phyloP scores from a whole-genome alignment of 805 yeast species.

The Torulaspora quercuum region DNA sequence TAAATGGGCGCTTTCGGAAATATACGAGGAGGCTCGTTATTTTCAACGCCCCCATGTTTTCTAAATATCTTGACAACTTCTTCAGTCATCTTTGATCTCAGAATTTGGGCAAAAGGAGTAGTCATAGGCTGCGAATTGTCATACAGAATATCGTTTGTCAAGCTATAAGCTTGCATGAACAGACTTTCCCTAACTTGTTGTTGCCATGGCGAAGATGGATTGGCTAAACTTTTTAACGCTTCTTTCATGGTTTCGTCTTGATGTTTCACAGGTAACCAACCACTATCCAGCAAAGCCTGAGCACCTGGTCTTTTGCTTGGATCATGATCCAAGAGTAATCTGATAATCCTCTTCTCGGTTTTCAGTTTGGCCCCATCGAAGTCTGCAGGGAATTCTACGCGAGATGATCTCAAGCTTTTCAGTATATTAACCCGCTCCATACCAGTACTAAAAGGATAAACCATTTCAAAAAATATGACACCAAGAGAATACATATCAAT shows the following conservation, averaged over 20 bases:
- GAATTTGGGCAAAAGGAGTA: slow-evolving; percentile 47
- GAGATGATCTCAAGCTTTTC: slow-evolving; percentile 55
- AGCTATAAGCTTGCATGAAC: slow-evolving; percentile 78
- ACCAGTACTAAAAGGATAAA: slow-evolving; percentile 76
- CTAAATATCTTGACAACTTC: slow-evolving; percentile 62
- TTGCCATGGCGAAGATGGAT: slow-evolving; percentile 92
- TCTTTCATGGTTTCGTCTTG: slow-evolving; percentile 88
- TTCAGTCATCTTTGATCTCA: slow-evolving; percentile 57
- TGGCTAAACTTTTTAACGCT: slow-evolving; percentile 78
- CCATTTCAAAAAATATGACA: slow-evolving; percentile 93
- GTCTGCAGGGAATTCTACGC: slow-evolving; percentile 66
- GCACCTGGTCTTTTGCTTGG: slow-evolving; percentile 82
- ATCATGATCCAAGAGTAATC: slow-evolving; percentile 68
- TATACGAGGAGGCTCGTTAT: slow-evolving; percentile 58
- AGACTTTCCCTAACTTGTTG: slow-evolving; percentile 84
- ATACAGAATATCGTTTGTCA: slow-evolving; percentile 80
- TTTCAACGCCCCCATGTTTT: slow-evolving; percentile 84
- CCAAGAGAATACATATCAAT: slow-evolving; percentile 96
- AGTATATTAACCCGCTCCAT: slow-evolving; percentile 86
- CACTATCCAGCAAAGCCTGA: slow-evolving; percentile 66
- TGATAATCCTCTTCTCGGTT: slow-evolving; percentile 65
- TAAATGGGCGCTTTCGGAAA: slow-evolving; percentile 80
- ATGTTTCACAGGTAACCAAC: slow-evolving; percentile 80
- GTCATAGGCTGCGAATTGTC: slow-evolving; percentile 45
- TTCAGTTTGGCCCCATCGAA: slow-evolving; percentile 51